A percentile compares a stretch with the other conserved stretches of the same genome.
These are phyloP conservation scores for Zygnema cylindricum DNA, from an alignment of 139 green algal species.

Conservation along the genomic window DNA sequence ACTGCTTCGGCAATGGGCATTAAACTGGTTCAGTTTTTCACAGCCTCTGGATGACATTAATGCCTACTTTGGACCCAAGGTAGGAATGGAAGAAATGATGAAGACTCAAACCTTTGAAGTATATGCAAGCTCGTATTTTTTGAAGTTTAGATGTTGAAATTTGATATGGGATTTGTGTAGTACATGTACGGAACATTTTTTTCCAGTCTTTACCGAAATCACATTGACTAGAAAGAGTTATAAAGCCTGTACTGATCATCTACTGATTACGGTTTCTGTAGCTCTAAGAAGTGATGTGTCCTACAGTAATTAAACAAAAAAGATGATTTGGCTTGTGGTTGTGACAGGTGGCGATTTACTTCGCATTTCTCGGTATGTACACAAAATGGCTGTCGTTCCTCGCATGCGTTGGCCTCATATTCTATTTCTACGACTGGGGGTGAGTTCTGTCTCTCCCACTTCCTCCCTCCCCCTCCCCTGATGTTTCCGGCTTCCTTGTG, in stretches of 20 bases:
- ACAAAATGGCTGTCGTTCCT: constrained; percentile 52
- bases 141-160: too few relatives aligned
- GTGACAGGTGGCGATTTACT: constrained; percentile 62
- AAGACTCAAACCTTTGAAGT: too few relatives aligned
- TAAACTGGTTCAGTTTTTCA: constrained; percentile 6
- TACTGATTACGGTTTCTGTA: too few relatives aligned
- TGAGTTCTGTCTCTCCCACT: constrained; percentile 43
- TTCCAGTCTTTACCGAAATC: too few relatives aligned
- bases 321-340: too few relatives aligned
- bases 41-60: constrained; percentile 33
- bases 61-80: constrained; percentile 31
- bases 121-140: too few relatives aligned
- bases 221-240: too few relatives aligned
- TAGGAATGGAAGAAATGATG: neutral
- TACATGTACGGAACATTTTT: too few relatives aligned
- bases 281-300: too few relatives aligned
- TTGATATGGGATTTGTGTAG: too few relatives aligned
- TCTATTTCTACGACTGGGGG: constrained; percentile 26
- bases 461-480: neutral
- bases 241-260: too few relatives aligned
- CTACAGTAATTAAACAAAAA: too few relatives aligned
- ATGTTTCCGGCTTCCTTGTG: neutral
- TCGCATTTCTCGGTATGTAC: constrained; percentile 61
- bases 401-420: constrained; percentile 38
- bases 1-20: neutral